Evolutionary conservation across 495 filamentous ascomycete species (phyloP).

Genomic region (Hypoxylon rickii): DNA sequence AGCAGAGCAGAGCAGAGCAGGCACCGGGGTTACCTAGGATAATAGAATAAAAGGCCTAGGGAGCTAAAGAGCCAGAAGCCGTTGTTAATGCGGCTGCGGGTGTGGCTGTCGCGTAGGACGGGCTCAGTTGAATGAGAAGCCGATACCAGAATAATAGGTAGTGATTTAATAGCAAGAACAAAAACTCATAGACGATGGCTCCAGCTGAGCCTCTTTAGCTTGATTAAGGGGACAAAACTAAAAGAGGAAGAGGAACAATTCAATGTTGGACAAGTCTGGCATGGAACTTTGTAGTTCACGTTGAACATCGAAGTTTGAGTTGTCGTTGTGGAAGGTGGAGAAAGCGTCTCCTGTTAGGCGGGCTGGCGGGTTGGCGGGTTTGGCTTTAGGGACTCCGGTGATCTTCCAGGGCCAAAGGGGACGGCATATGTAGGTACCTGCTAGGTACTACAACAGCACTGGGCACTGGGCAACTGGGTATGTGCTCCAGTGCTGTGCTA

Average conservation of each 20-base stretch:
- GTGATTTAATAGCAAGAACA: background rate
- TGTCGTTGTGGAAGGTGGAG: constrained; percentile 39
- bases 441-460: background rate
- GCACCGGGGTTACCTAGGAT: too few relatives aligned
- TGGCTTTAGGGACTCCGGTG: constrained; percentile 31
- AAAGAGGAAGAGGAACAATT: constrained; percentile 7
- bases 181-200: constrained; percentile 25
- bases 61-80: background rate
- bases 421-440: constrained; percentile 5
- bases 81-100: constrained; percentile 5
- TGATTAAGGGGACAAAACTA: too few relatives aligned
- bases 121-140: constrained; percentile 1
- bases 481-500: too few relatives aligned
- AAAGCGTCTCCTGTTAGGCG: constrained; percentile 10
- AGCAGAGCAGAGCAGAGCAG: too few relatives aligned
- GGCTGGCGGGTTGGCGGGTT: constrained; percentile 12
- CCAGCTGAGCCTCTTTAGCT: constrained; percentile 28
- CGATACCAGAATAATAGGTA: constrained; percentile 14
- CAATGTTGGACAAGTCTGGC: constrained; percentile 16
- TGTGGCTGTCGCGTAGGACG: constrained; percentile 24
- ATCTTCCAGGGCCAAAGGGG: constrained; percentile 30
- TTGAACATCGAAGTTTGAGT: constrained; percentile 27
- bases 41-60: background rate
- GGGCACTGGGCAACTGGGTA: too few relatives aligned
- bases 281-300: background rate